Base-by-base conservation (phyloP, 2,329 filamentous ascomycete species). In the Pseudocercospora ulei region DNA sequence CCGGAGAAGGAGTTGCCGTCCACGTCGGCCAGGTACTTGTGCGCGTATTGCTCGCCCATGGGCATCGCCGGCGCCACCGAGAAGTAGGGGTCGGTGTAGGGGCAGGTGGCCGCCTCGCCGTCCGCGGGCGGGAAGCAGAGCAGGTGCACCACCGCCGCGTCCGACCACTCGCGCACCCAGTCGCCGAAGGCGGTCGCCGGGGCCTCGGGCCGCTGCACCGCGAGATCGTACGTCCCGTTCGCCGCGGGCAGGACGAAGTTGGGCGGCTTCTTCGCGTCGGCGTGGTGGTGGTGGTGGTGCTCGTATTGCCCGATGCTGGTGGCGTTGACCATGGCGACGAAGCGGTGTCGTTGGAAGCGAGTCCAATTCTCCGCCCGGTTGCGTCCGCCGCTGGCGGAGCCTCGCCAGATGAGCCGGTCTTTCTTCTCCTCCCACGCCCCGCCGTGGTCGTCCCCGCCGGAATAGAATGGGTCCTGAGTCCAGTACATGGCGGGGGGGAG, bases 301-400 rank as follows among this genome's bases (percentile, higher is more conserved):
- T 78, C 71, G 2, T 71, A 71, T 4, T 59, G 54, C 4, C 54
- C 52, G 3, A 81, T 65, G 40, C 67, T 69, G 5, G 77, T 80
- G 7, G 66, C 71, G 50, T 86, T 85, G 53, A 78, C 71, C 76
- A 85, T 80, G 29, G 75, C 68, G 1, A 84, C 71, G 54, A 86
- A 82, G 1, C 82, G 77, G 54, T 85, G 81, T 3, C 81, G 74
- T 47, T 86, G 80, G 53, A 84, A 85, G 0, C 75, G 72, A 7
- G 67, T 72, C 81, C 81, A 86, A 51, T 77, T 84, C 17, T 69
- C 57, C 16, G 54, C 52, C 13, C 54, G 60, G 47, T 68, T 67
- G 4, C 65, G 59, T 2, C 69, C 69, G 2, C 69, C 69, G 3
- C 62, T 63, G 4, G 66, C 67, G 4, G 56, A 57, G 6, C 69